Evolutionary conservation across 805 yeast species (phyloP), one percentile per base, ranked within the genome.

Genomic region (Metschnikowia hibisci): DNA sequence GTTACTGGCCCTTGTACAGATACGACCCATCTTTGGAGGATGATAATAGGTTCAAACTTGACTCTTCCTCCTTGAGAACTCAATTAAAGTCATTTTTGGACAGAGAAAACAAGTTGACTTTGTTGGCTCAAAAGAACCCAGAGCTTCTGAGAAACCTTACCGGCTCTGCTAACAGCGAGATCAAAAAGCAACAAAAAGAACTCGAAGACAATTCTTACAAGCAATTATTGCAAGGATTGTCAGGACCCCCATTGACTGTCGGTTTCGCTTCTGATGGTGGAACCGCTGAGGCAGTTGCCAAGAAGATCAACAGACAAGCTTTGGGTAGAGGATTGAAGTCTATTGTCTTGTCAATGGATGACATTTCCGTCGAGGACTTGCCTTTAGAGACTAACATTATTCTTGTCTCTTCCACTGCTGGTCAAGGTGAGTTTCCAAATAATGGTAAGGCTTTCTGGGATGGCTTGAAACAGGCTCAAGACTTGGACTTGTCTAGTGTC

Each of bases 1-100:
- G 98, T n/a, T 84, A 84, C 69, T 89, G 97, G 95, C 98, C 98
- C 37, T 74, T 91, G 48, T 91, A 90, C 69, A 76, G 96, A 61
- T 91, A 76, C 67, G 76, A 87, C 54, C 96, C 97, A 43, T 51
- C 62, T 8, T 63, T 74, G 39, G 76, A 72, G 36, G 69, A 68
- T 29, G 76, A 69, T 13, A 61, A 66, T 3, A 77, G 80, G n/a
- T 91, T 91, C 75, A 80, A 80, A 55, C 74, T 91, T 42, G 97
- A 91, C 63, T 89, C 97, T 4, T 80, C 90, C 12, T 81, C 81
- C 42, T 79, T 91, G 57, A 82, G 82, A 62, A 80, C 81, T 54
- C 87, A 84, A 54, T 72, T 91, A 50, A 77, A 82, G 58, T 81
- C 77, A 25, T 91, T 91, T 67, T 72, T 91, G 58, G 95, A 87